Evolutionary conservation across 306 rosid species (phyloP), one percentile per base, ranked within the genome.

Genomic region (Citrullus amarus): DNA sequence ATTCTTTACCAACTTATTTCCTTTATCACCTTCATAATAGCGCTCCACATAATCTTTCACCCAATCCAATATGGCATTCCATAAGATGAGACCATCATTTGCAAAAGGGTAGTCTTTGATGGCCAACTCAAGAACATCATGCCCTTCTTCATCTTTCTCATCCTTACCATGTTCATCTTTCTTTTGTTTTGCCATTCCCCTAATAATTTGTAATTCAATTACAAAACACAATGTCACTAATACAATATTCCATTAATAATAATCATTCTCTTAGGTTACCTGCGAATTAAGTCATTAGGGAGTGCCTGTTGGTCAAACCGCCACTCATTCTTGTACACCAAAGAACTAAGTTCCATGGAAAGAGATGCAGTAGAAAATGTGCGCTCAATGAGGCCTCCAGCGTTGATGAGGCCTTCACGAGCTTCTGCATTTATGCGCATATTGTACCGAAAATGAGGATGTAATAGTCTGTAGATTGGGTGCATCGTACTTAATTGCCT

Each of bases 401-500:
- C 22, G 0, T 0, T 22, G 22, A 22, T 22, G 0, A 22, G 22
- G 22, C 0, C 22, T 22, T 76, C 63, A 2, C 98, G 91, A 22
- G 97, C 98, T 2, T 89, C 84, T 1, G 92, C 87, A 54, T 94
- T 94, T 54, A 90, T 94, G 79, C 89, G 93, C 94, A 90, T 86
- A 1, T 94, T 94, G 85, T 86, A 94, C 25, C 97, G 81, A 53
- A 94, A 90, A 82, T 94, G 98, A 3, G 98, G 98, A 36, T 87
- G 93, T 25, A 94, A 55, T 2, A 94, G 67, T 79, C 88, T 90
- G 39, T 90, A 89, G 76, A 94, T 89, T 9, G 97, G 98, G 39
- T 94, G 98, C 90, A 92, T 81, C 38, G 38, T 88, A 85, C 98
- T 94, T 2, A 94, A 84, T 60, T 90, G 98, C 10, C 98, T 85